phyloP scores from a whole-genome alignment of 805 yeast species.

The Saccharomycopsis guyanensis region DNA sequence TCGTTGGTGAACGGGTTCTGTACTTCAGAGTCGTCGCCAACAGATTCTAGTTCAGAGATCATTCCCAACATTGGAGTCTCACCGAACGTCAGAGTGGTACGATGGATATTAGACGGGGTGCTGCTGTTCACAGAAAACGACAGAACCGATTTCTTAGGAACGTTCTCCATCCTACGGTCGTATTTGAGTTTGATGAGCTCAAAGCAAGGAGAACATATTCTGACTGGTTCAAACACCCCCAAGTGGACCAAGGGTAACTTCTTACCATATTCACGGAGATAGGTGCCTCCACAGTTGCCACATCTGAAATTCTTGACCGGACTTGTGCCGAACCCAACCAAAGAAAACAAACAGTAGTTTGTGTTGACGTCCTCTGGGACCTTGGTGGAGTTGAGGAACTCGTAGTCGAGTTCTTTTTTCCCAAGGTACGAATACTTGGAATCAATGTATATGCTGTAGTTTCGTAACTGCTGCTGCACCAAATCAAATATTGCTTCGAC shows the following conservation, averaged over 20 bases:
- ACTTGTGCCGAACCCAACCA: not conserved
- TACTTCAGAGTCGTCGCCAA: too few species aligned
- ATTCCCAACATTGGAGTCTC: not conserved
- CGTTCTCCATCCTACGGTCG: not conserved
- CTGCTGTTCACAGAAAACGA: not conserved
- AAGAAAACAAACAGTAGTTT: constrained; percentile 2
- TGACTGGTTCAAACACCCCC: not conserved
- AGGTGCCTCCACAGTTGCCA: constrained; percentile 2
- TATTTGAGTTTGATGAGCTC: constrained; percentile 1
- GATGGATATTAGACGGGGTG: not conserved
- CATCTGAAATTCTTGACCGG: not conserved
- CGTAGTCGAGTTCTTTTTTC: not conserved
- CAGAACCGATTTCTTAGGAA: not conserved
- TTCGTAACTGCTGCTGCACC: not conserved
- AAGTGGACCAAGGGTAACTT: not conserved
- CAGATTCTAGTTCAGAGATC: not conserved
- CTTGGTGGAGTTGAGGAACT: constrained; percentile 2
- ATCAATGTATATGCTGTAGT: not conserved
- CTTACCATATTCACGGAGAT: not conserved
- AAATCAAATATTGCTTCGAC: not conserved
- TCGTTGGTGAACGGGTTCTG: too few species aligned
- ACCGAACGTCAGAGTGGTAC: not conserved
- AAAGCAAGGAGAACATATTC: constrained; percentile 2
- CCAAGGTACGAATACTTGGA: not conserved
- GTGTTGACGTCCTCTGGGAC: constrained; percentile 1